phyloP scores from a whole-genome alignment of 495 filamentous ascomycete genomes.

The Aspergillus biplanus region DNA sequence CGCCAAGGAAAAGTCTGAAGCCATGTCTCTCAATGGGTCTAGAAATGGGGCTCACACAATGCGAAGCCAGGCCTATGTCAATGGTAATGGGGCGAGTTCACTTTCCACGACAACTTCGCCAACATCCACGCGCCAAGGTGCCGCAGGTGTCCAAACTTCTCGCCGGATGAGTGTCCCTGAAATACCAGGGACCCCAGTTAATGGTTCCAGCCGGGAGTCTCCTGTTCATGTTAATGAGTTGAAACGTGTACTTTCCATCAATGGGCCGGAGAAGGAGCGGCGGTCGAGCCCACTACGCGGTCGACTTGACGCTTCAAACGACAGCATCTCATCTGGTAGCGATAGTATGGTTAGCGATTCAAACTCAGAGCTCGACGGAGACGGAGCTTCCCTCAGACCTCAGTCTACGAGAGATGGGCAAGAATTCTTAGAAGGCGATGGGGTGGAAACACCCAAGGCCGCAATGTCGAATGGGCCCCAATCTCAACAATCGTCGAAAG shows the following conservation, averaged over 20 bases:
- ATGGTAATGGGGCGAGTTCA: constrained; percentile 50
- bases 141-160: constrained; percentile 34
- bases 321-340: constrained; percentile 47
- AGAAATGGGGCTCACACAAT: constrained; percentile 63
- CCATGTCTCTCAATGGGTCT: constrained; percentile 73
- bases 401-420: constrained; percentile 34
- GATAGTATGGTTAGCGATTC: constrained; percentile 51
- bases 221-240: constrained; percentile 88
- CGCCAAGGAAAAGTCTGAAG: constrained; percentile 67
- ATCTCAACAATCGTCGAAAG: constrained; percentile 10
- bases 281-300: constrained; percentile 45
- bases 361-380: constrained; percentile 44
- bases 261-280: constrained; percentile 38
- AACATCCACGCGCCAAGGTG: constrained; percentile 27
- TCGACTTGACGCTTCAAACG: constrained; percentile 40
- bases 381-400: constrained; percentile 32
- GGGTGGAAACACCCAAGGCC: constrained; percentile 41
- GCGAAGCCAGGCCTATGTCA: constrained; percentile 59
- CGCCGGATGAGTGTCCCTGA: constrained; percentile 49
- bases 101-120: constrained; percentile 32
- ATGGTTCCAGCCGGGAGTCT: constrained; percentile 62
- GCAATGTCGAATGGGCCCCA: constrained; percentile 14
- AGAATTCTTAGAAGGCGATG: constrained; percentile 29
- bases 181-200: constrained; percentile 54
- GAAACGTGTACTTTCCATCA: constrained; percentile 69